Evolutionary conservation across 2,329 filamentous ascomycete genomes (phyloP).

Genomic region (Fusarium foetens): DNA sequence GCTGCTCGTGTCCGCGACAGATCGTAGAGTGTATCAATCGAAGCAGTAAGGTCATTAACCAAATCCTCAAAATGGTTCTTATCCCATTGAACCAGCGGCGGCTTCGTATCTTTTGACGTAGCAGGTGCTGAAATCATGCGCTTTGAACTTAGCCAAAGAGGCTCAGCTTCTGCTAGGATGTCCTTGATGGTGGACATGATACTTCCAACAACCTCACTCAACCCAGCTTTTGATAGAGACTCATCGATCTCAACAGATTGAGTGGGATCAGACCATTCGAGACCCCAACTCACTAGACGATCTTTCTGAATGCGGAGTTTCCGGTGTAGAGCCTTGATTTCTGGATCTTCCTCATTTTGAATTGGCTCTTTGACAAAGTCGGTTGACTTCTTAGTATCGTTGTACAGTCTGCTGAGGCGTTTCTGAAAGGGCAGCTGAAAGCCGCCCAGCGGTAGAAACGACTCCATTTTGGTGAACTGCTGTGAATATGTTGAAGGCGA

Average conservation of each 20-base stretch:
- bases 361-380: constrained; percentile 75
- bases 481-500: background rate
- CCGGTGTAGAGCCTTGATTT: constrained; percentile 76
- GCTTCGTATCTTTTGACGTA: constrained; percentile 63
- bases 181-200: constrained; percentile 85
- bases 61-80: constrained; percentile 80
- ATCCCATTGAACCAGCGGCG: constrained; percentile 70
- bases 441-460: constrained; percentile 61
- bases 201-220: constrained; percentile 80
- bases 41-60: constrained; percentile 77
- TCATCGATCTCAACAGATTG: constrained; percentile 77
- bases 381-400: constrained; percentile 82
- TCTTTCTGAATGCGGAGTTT: constrained; percentile 85
- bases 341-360: constrained; percentile 72
- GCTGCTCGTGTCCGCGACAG: constrained; percentile 73
- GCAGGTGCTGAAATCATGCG: constrained; percentile 53
- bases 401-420: constrained; percentile 77
- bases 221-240: constrained; percentile 75
- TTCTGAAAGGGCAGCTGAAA: constrained; percentile 68
- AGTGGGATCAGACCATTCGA: constrained; percentile 81
- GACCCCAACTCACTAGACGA: constrained; percentile 79
- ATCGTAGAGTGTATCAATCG: constrained; percentile 83
- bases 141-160: constrained; percentile 72
- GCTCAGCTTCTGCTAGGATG: constrained; percentile 79
- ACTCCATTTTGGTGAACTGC: constrained; percentile 55